These are phyloP conservation scores for Phialophora tarda DNA, from an alignment of 2,329 filamentous ascomycete genomes.

Conservation along the genomic window DNA sequence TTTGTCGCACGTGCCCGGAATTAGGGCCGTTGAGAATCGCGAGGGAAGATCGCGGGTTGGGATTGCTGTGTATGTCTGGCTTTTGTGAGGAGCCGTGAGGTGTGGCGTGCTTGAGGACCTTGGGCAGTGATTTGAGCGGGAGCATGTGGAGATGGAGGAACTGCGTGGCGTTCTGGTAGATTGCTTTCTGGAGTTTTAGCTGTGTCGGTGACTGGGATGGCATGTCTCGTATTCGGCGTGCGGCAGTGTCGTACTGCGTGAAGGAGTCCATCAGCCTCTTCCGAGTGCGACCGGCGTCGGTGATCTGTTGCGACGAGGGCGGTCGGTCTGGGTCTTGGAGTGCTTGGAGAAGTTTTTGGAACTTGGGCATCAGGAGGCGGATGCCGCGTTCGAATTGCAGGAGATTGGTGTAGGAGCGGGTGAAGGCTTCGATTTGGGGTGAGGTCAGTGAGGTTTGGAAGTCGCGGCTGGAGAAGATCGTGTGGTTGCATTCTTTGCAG, in stretches of 20 bases:
- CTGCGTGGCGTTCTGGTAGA: slow-evolving; percentile 79
- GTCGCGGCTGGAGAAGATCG: slow-evolving; percentile 74
- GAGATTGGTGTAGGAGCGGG: slow-evolving; percentile 78
- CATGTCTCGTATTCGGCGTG: slow-evolving; percentile 79
- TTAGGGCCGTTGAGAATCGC: slow-evolving; percentile 61
- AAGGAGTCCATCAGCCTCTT: slow-evolving; percentile 89
- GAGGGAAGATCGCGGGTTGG: slow-evolving; percentile 53
- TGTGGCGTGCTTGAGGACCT: slow-evolving; percentile 67
- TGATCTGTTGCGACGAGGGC: slow-evolving; percentile 71
- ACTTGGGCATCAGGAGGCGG: slow-evolving; percentile 76
- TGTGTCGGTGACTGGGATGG: slow-evolving; percentile 75
- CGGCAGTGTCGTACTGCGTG: slow-evolving; percentile 81
- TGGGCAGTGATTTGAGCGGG: slow-evolving; percentile 76
- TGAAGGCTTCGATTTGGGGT: slow-evolving; percentile 63
- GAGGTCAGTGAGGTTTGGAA: slow-evolving; percentile 72
- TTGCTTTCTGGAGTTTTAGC: slow-evolving; percentile 74
- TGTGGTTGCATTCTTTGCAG: slow-evolving; percentile 84
- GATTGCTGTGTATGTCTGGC: slow-evolving; percentile 19
- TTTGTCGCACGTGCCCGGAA: slow-evolving; percentile 55
- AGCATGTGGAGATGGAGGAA: slow-evolving; percentile 93
- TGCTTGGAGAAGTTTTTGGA: slow-evolving; percentile 75
- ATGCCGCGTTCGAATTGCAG: slow-evolving; percentile 89
- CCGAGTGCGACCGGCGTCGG: slow-evolving; percentile 87
- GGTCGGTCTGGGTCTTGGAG: slow-evolving; percentile 74
- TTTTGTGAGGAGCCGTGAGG: slow-evolving; percentile 51